These are phyloP conservation scores for Cercospora zeina DNA, from an alignment of 2,329 filamentous ascomycete genomes.

Conservation along the genomic window DNA sequence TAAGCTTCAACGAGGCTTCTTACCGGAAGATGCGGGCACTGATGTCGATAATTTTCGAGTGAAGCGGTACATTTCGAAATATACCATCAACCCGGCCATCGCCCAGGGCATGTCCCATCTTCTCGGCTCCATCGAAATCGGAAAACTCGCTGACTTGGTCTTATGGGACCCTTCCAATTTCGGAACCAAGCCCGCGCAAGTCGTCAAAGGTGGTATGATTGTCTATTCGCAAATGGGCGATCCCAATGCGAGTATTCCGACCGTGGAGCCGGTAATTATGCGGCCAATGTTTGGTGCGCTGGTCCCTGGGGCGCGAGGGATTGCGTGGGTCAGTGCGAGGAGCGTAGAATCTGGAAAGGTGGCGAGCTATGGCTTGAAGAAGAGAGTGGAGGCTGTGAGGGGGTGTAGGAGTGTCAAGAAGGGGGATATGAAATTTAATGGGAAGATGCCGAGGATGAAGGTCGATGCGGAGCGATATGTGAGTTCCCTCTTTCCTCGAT, in stretches of 20 bases:
- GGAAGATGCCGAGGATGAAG: conserved; percentile 77
- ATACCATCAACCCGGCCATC: conserved; percentile 91
- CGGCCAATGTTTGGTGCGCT: conserved; percentile 82
- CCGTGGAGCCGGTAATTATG: conserved; percentile 78
- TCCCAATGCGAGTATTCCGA: conserved; percentile 69
- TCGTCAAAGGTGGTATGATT: conserved; percentile 88
- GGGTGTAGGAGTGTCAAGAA: conserved; percentile 75
- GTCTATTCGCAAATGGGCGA: conserved; percentile 74
- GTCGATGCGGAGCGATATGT: conserved; percentile 89
- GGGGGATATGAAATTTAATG: conserved; percentile 87
- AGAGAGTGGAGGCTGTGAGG: conserved; percentile 76
- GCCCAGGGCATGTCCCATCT: conserved; percentile 87
- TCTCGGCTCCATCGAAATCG: conserved; percentile 82
- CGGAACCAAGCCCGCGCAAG: conserved; percentile 76
- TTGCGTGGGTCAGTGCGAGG: conserved; percentile 79
- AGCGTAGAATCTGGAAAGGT: conserved; percentile 68
- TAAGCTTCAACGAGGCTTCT: conserved; percentile 74
- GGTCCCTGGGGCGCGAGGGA: conserved; percentile 57
- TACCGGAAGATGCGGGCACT: conserved; percentile 76
- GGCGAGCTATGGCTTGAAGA: conserved; percentile 71
- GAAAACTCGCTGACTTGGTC: conserved; percentile 86
- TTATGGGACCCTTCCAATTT: conserved; percentile 85
- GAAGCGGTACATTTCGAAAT: conserved; percentile 91
- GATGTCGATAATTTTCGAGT: conserved; percentile 88
- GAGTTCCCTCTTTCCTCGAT: conserved; percentile 36